phyloP scores from a whole-genome alignment of 345 rosid genomes.

The Carallia pectinifolia region DNA sequence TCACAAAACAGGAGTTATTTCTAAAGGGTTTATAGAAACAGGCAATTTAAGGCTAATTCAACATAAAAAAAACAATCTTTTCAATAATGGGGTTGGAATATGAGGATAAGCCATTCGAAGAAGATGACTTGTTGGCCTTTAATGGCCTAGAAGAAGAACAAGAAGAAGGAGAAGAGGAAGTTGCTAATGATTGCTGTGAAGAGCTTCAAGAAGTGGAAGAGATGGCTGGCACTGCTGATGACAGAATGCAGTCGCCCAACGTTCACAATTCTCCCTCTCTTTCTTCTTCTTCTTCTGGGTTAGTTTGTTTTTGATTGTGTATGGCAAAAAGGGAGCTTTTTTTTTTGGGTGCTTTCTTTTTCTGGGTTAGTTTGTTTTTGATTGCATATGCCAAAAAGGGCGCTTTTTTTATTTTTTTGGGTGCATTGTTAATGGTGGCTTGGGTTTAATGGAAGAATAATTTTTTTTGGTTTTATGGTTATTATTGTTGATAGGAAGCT shows the following conservation, averaged over 20 bases:
- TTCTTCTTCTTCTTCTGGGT: conserved; percentile 24
- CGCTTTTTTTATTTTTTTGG: neutral
- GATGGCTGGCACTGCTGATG: neutral
- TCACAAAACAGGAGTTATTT: no score
- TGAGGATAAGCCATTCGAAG: conserved; percentile 6
- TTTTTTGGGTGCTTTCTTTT: neutral
- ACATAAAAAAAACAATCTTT: neutral
- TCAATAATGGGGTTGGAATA: neutral
- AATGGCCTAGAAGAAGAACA: conserved; percentile 2
- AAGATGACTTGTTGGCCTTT: conserved; percentile 1
- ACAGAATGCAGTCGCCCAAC: conserved; percentile 1
- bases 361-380: conserved; percentile 29
- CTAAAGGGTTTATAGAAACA: no score
- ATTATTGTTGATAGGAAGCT: conserved; percentile 29
- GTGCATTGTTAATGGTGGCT: neutral
- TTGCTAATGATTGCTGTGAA: neutral
- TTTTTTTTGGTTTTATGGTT: conserved; percentile 9
- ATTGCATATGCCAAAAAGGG: neutral
- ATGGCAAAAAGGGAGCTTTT: neutral
- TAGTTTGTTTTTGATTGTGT: conserved; percentile 14
- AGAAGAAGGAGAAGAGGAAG: neutral
- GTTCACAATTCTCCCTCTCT: conserved; percentile 15
- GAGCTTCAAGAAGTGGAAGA: conserved; percentile 8
- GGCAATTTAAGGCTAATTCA: no score
- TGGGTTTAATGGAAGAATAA: conserved; percentile 5